phyloP scores from a whole-genome alignment of 371 early-diverging fungal species.

The Mucor sp. region DNA sequence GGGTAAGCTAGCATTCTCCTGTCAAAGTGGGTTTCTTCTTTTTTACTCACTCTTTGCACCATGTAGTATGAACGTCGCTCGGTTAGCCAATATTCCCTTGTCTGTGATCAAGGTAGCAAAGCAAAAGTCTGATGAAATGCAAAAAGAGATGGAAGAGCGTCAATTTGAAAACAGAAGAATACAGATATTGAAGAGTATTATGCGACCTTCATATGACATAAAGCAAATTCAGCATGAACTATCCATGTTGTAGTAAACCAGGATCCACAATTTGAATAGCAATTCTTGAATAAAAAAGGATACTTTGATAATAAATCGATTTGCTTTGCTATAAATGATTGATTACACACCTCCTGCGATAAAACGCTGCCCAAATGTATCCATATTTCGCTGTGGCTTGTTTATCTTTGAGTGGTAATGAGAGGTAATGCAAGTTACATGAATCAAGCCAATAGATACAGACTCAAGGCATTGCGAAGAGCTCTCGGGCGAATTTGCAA shows the following conservation, averaged over 20 bases:
- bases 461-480: too few relatives aligned
- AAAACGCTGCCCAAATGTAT: too few relatives aligned
- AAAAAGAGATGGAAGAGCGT: conserved; percentile 21
- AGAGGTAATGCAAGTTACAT: too few relatives aligned
- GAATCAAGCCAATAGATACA: too few relatives aligned
- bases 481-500: too few relatives aligned
- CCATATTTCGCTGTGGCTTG: too few relatives aligned
- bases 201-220: background rate
- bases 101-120: conserved; percentile 57
- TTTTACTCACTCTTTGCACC: background rate
- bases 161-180: background rate
- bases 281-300: too few relatives aligned
- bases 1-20: conserved; percentile 48
- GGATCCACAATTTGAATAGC: too few relatives aligned
- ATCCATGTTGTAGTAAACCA: background rate
- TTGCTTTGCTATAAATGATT: too few relatives aligned
- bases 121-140: conserved; percentile 58
- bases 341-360: too few relatives aligned
- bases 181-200: background rate
- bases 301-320: too few relatives aligned
- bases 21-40: background rate
- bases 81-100: conserved; percentile 71
- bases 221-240: background rate
- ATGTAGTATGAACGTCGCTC: conserved; percentile 77
- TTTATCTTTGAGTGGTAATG: too few relatives aligned